Evolutionary conservation across 192 early-diverging fungal species (phyloP).

Genomic region (Backusella tuberculispora): DNA sequence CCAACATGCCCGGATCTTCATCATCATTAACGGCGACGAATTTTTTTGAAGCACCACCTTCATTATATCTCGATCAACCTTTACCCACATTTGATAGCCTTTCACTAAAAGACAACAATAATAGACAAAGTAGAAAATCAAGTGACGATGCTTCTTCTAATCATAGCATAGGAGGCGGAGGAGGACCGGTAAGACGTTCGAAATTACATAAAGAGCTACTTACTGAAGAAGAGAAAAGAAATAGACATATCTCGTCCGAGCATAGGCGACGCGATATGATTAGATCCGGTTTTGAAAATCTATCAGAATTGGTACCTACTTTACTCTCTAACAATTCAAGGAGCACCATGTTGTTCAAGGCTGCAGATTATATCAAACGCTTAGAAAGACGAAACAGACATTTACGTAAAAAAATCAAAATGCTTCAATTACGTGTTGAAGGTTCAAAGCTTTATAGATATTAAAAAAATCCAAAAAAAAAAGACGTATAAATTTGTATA

Average conservation of each 20-base stretch:
- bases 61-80: constrained; percentile 4
- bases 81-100: constrained; percentile 1
- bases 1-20: constrained; percentile 33
- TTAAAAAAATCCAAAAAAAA: neutral
- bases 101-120: neutral
- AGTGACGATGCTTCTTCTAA: neutral
- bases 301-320: constrained; percentile 85
- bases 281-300: constrained; percentile 86
- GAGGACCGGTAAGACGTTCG: constrained; percentile 8
- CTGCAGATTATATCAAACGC: constrained; percentile 68
- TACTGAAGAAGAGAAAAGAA: constrained; percentile 78
- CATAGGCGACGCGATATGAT: constrained; percentile 77
- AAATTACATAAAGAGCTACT: constrained; percentile 67
- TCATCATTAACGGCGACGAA: neutral
- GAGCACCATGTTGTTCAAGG: constrained; percentile 68
- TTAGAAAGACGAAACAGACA: constrained; percentile 60
- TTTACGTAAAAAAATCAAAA: constrained; percentile 37
- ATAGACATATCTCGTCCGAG: constrained; percentile 78
- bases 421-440: constrained; percentile 39
- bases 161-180: neutral
- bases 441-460: constrained; percentile 16
- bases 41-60: neutral
- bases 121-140: neutral
- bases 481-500: neutral
- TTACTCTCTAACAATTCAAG: constrained; percentile 68